Evolutionary conservation across 441 rosid genomes (phyloP), one percentile per base, ranked within the genome.

Genomic region (Adansonia madagascariensis): DNA sequence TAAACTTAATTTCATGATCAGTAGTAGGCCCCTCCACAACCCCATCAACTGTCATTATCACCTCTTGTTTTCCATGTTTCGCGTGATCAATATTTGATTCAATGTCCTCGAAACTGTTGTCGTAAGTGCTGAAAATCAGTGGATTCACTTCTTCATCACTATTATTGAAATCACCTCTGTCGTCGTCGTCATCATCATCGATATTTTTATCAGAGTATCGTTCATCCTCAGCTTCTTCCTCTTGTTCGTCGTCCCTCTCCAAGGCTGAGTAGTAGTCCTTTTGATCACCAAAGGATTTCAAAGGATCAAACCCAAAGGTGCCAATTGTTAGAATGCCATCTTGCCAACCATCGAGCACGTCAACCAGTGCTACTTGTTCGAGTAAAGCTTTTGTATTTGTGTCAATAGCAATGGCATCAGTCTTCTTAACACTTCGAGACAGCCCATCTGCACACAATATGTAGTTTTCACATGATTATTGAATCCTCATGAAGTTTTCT

Each of bases 301-400:
- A 74, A 44, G 88, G 85, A 76, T 91, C 97, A 41, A 91, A 86
- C 39, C 98, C 97, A 20, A 94, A 89, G 12, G 98, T 94, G 17
- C 97, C 97, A 57, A 94, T 92, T 61, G 91, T 90, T 67, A 94
- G 85, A 81, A 94, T 89, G 76, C 97, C 91, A 72, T 87, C 91
- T 80, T 82, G 88, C 98, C 98, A 93, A 53, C 86, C 91, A 77
- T 90, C 95, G 41, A 91, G 86, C 77, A 81, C 91, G 44, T 88
- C 94, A 12, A 85, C 87, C 18, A 91, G 74, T 3, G 91, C 88
- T 43, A 85, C 88, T 80, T 91, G 93, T 78, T 90, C 89, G 52
- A 90, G 80, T 73, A 91, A 82, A 76, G 87, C 89, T 73, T 85
- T 85, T 10, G 89, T 91, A 76, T 88, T 93, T 60, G 84, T 82